Conservation (phyloP, 208 protist species). For the Leptomonas pyrrhocoris region DNA sequence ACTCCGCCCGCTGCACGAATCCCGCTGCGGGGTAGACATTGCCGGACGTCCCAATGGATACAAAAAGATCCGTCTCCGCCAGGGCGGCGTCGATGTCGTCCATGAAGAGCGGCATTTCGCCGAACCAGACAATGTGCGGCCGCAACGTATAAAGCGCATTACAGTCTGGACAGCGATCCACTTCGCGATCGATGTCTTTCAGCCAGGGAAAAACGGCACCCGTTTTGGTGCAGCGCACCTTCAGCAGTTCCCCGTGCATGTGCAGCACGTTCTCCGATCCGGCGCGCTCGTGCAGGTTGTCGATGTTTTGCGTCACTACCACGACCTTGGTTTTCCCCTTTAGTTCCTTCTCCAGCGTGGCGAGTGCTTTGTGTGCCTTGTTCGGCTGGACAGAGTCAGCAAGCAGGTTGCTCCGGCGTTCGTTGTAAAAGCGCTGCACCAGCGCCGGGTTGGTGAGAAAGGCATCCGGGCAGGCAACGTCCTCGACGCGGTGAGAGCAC, state of each 20-base stretch:
- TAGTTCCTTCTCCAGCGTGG: conserved; percentile 50
- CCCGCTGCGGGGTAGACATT: conserved; percentile 80
- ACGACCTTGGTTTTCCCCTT: conserved; percentile 32
- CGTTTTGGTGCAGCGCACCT: conserved; percentile 57
- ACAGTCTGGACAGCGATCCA: conserved; percentile 56
- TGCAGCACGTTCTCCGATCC: conserved; percentile 67
- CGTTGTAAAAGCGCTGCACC: conserved; percentile 77
- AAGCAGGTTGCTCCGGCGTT: conserved; percentile 45
- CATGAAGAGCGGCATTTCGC: conserved; percentile 76
- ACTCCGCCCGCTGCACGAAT: conserved; percentile 43
- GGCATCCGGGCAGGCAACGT: conserved; percentile 60
- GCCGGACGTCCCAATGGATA: conserved; percentile 73
- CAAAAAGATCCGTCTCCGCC: conserved; percentile 60
- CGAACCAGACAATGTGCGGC: conserved; percentile 87
- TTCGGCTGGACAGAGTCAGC: conserved; percentile 49
- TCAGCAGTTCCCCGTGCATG: conserved; percentile 85
- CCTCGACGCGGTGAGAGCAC: conserved; percentile 75
- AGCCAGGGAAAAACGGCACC: conserved; percentile 36
- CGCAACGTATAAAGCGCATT: conserved; percentile 51
- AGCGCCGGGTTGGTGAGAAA: conserved; percentile 52
- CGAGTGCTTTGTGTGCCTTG: conserved; percentile 55
- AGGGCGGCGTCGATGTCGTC: conserved; percentile 50
- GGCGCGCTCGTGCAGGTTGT: conserved; percentile 78
- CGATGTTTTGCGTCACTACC: conserved; percentile 81
- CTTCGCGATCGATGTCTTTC: conserved; percentile 36